Evolutionary conservation across 495 filamentous ascomycete species (phyloP), one percentile per base, ranked within the genome.

Genomic region (Penicillium waksmanii): DNA sequence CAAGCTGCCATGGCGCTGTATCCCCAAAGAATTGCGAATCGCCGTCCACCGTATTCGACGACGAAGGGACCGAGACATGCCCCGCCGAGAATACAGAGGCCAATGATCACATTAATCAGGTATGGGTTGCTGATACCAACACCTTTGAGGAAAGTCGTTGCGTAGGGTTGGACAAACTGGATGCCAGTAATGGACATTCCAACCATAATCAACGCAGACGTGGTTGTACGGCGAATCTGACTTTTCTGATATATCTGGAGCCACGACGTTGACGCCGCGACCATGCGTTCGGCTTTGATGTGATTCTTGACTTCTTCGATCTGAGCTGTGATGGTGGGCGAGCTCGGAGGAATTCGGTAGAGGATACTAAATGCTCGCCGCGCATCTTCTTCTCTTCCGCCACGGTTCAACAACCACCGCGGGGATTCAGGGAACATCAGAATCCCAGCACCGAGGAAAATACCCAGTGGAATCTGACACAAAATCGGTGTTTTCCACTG

Each of bases 361-460:
- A 73, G 54, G 15, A 60, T 55, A 15, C 60, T 55, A 31, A 73
- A 71, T 1, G 70, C 67, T 12, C 46, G 36, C 15, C 66, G 58
- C 3, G 70, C 70, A 13, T 64, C 66, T 2, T 65, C 64, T 58
- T 71, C 68, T 46, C 48, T 51, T 2, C 53, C 44, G 3, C 58
- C 53, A 27, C 66, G 53, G 18, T 53, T 62, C 23, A 73, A 40
- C 10, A 71, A 58, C 70, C 70, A 73, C 8, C 70, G 68, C 7
- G 70, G 70, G 0, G 70, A 73, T 51, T 73, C 70, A 2, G 70
- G 70, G 11, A 73, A 68, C 68, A 65, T 71, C 42, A 71, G 36
- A 19, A 73, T 66, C 0, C 68, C 65, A 11, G 62, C 66, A 13
- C 66, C 70, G 0, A 73, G 63, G 15, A 71, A 25, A 12, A 73